These are phyloP conservation scores for Neonectria neomacrospora DNA, from an alignment of 2,329 filamentous ascomycete genomes.

Conservation along the genomic window DNA sequence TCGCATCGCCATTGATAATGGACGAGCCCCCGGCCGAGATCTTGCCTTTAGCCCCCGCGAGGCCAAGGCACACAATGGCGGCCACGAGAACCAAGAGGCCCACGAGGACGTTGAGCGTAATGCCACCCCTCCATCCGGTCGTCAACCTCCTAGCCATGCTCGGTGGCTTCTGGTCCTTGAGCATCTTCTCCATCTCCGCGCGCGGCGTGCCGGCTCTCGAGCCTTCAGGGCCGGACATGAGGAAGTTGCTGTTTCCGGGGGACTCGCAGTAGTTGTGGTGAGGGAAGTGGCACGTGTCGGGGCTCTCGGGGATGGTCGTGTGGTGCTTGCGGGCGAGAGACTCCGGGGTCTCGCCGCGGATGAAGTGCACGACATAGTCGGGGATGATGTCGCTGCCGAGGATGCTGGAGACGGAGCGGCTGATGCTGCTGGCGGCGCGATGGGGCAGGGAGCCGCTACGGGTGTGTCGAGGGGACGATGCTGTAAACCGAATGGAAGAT, in stretches of 20 bases:
- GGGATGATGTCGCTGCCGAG: conserved; percentile 61
- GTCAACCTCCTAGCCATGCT: conserved; percentile 43
- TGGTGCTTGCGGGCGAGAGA: conserved; percentile 58
- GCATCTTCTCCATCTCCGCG: conserved; percentile 44
- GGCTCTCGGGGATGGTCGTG: conserved; percentile 37
- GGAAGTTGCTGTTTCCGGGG: conserved; percentile 27
- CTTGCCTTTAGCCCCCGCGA: conserved; percentile 50
- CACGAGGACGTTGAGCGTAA: conserved; percentile 56
- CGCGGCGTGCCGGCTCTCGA: conserved; percentile 38
- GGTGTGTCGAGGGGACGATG: conserved; percentile 33
- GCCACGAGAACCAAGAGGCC: conserved; percentile 52
- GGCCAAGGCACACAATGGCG: conserved; percentile 53
- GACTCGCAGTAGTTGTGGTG: conserved; percentile 27
- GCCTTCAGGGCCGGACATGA: conserved; percentile 13
- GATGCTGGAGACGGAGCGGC: conserved; percentile 45
- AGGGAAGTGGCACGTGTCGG: conserved; percentile 42
- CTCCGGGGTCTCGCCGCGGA: conserved; percentile 66
- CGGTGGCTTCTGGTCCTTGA: conserved; percentile 37
- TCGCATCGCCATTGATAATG: conserved; percentile 54
- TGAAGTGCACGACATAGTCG: conserved; percentile 66
- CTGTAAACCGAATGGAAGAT: conserved; percentile 39
- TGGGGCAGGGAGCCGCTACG: conserved; percentile 40
- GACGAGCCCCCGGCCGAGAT: conserved; percentile 50
- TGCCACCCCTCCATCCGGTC: conserved; percentile 61
- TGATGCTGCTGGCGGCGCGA: conserved; percentile 43